phyloP scores from a whole-genome alignment of 768 basidiomycete species.

The Amanita pseudoporphyria region DNA sequence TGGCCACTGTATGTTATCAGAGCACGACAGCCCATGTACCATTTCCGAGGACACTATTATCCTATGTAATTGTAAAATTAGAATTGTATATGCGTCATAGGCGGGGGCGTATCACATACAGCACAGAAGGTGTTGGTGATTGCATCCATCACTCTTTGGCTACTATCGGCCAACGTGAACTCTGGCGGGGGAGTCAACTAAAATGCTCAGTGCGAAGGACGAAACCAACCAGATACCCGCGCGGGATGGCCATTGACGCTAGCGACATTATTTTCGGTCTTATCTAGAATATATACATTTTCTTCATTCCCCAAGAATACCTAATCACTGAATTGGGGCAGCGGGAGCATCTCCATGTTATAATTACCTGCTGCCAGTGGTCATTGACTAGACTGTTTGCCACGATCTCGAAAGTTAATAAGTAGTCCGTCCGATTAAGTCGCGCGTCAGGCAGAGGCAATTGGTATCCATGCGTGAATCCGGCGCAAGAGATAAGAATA shows the following conservation, averaged over 20 bases:
- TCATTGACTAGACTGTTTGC: too few relatives aligned
- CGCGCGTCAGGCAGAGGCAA: too few relatives aligned
- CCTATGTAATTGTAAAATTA: too few relatives aligned
- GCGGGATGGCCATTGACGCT: constrained; percentile 50
- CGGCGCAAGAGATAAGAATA: too few relatives aligned
- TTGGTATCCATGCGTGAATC: too few relatives aligned
- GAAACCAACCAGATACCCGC: constrained; percentile 62
- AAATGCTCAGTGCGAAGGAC: neutral
- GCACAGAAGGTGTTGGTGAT: constrained; percentile 80
- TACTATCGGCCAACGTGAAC: constrained; percentile 20
- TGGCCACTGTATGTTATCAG: too few relatives aligned
- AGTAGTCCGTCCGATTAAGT: too few relatives aligned
- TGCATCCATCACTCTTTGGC: constrained; percentile 62
- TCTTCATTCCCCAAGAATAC: constrained; percentile 60
- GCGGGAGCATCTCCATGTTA: too few relatives aligned
- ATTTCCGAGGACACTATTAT: too few relatives aligned
- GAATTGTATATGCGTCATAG: neutral
- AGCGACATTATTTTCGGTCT: constrained; percentile 59
- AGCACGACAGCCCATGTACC: too few relatives aligned
- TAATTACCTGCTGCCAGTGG: too few relatives aligned
- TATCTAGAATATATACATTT: constrained; percentile 74
- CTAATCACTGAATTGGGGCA: constrained; percentile 18
- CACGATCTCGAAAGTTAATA: too few relatives aligned
- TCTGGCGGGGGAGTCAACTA: neutral
- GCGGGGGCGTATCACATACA: constrained; percentile 27